Conservation (phyloP, 768 basidiomycete genomes). For the Mycena chlorophos region DNA sequence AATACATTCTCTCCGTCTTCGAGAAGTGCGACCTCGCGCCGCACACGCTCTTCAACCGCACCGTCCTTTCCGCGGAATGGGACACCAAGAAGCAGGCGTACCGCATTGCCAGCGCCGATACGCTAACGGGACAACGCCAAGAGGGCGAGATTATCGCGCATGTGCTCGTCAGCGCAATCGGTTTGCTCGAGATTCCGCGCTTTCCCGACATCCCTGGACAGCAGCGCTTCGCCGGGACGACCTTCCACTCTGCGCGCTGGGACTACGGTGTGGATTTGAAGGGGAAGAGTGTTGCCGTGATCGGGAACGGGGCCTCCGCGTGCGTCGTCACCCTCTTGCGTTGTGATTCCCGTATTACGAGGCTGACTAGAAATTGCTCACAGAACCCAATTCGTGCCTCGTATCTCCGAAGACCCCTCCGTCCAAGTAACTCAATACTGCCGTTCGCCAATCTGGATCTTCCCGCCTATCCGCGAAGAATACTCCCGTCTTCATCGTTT, state of each 20-base stretch:
- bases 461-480: slow-evolving; percentile 10
- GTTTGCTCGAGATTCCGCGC: slow-evolving; percentile 31
- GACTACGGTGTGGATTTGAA: slow-evolving; percentile 28
- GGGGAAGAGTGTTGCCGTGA: slow-evolving; percentile 36
- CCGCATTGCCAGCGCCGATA: slow-evolving; percentile 17
- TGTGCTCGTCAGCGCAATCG: slow-evolving; percentile 33
- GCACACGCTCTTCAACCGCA: slow-evolving; percentile 31
- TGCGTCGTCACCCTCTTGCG: slow-evolving; percentile 7
- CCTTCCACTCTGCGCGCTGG: slow-evolving; percentile 40
- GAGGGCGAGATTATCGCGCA: not conserved
- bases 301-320: slow-evolving; percentile 28
- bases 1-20: slow-evolving; percentile 36
- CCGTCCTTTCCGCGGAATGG: slow-evolving; percentile 35
- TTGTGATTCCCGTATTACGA: not conserved
- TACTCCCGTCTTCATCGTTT: not conserved
- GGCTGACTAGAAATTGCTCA: not conserved
- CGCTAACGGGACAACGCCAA: slow-evolving; percentile 21
- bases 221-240: slow-evolving; percentile 32
- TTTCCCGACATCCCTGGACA: slow-evolving; percentile 30
- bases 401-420: slow-evolving; percentile 9
- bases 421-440: slow-evolving; percentile 16
- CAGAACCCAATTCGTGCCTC: slow-evolving; percentile 20
- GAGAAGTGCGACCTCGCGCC: slow-evolving; percentile 28
- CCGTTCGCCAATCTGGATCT: slow-evolving; percentile 19
- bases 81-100: slow-evolving; percentile 26